Evolutionary conservation across 192 early-diverging fungal species (phyloP), one percentile per base, ranked within the genome.

Genomic region (Podila horticola): DNA sequence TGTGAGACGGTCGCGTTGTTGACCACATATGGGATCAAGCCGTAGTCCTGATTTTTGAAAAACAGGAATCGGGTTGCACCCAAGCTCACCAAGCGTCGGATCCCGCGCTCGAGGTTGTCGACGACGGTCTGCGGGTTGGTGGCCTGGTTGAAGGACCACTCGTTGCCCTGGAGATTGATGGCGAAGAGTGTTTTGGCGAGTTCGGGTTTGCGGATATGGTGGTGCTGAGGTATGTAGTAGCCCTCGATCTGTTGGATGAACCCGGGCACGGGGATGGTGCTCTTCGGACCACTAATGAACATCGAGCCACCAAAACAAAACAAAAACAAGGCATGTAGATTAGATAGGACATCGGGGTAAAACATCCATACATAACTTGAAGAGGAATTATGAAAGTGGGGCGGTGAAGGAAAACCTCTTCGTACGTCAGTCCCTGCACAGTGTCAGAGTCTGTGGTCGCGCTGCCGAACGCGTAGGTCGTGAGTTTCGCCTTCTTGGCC

Each of bases 81-180:
- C 20, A 66, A 15, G 24, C 8, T 0, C 11, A 67, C 34, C 19
- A 77, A 48, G n/a, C 50, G 57, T 13, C 65, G 30, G 19, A 77
- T 65, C 0, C 75, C 69, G 0, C 24, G 28, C n/a, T 61, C 38
- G 9, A 77, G 57, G n/a, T 57, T 66, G 41, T 13, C 58, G 8
- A 77, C 29, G 22, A 71, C 63, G 3, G 22, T 10, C 2, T 28
- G 8, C 2, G 69, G 67, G 28, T 51, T 31, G 12, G 66, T 22
- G 2, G 62, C 0, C 8, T 58, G 75, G 19, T 77, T 19, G n/a
- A 77, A 77, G 50, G 71, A 70, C 17, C 61, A 77, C 9, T 77
- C 75, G 64, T 71, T 77, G 30, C 69, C 69, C 60, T 77, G 75
- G 55, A 77, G 66, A 45, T 71, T 50, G 41, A 76, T 62, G 3